Base-by-base conservation (phyloP, 202 grass and related monocot genomes). In the Tripidium arundinaceum region DNA sequence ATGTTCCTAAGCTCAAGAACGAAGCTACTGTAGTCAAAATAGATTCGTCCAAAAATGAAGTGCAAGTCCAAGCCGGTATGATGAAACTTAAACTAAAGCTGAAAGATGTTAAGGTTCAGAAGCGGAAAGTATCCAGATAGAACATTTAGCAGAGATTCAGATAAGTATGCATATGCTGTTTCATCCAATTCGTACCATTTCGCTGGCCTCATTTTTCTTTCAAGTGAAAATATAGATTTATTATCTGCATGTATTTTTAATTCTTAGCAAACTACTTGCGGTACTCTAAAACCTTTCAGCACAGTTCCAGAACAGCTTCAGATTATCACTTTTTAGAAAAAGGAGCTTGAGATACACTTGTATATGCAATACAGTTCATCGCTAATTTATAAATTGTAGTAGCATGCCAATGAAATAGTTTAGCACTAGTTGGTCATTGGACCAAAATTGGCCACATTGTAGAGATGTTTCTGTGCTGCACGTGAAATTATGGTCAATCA, bases 61-160 rank as follows among this genome's bases (percentile, higher is more conserved):
- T 94, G 16, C 79, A 89, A 49, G 83, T 94, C 61, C 91, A 94
- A 86, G 86, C 83, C 14, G 78, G 88, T 55, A 91, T 91, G 55
- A 89, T 94, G 83, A 91, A 91, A 74, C 79, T 94, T 74, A 88
- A 88, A 86, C 38, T 94, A 57, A 91, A 91, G 68, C n/a, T 94
- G 24, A 72, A 81, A 66, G 89, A 91, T 58, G 65, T 83, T 58
- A 76, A 79, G 64, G 71, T 85, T 70, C 86, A 68, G 83, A 84
- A 84, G 41, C 65, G 47, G 73, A 88, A 62, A 75, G 83, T 76
- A 57, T 82, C 80, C 46, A 86, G 83, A 78, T 87, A 71, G 47
- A 73, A 78, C 24, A 42, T 13, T 26, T 49, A 19, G 24, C 39
- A 50, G 38, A 81, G 18, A 58, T 41, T 80, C 47, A 58, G 64